Evolutionary conservation across 2,329 filamentous ascomycete species (phyloP).

Genomic region (Beauveria sp.): DNA sequence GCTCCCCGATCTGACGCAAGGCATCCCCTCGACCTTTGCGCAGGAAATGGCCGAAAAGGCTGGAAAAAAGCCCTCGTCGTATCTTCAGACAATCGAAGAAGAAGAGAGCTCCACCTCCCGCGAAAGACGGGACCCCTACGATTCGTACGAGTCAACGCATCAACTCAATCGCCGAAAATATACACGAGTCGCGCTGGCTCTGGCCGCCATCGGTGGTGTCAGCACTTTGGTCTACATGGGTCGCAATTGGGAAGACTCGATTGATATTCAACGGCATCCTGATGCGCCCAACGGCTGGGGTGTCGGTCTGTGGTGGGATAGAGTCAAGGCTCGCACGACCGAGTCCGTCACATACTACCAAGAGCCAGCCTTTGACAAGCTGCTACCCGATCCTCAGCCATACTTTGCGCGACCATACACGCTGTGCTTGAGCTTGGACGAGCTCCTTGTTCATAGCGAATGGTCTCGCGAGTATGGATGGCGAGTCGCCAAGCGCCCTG

Average conservation of each 20-base stretch:
- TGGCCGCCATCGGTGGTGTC: constrained; percentile 48
- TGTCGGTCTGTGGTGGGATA: constrained; percentile 67
- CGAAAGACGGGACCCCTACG: constrained; percentile 43
- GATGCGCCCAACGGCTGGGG: constrained; percentile 77
- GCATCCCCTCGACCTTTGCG: constrained; percentile 84
- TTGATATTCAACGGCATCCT: constrained; percentile 61
- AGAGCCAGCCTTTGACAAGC: constrained; percentile 88
- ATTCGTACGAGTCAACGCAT: constrained; percentile 83
- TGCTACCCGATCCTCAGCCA: constrained; percentile 76
- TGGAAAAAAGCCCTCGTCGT: constrained; percentile 19
- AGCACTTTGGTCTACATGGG: constrained; percentile 67
- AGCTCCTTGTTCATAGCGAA: constrained; percentile 88
- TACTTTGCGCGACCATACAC: constrained; percentile 82
- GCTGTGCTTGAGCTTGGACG: constrained; percentile 84
- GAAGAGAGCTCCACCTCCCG: constrained; percentile 26
- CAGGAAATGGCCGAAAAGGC: constrained; percentile 55
- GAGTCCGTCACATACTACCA: constrained; percentile 87
- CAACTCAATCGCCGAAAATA: constrained; percentile 73
- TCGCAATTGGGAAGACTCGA: constrained; percentile 78
- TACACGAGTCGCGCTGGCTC: constrained; percentile 65
- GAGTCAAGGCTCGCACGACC: constrained; percentile 65
- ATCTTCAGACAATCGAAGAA: constrained; percentile 28
- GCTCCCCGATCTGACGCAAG: constrained; percentile 85
- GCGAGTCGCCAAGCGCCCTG: constrained; percentile 89
- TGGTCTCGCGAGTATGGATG: constrained; percentile 93